Evolutionary conservation across 2,329 filamentous ascomycete species (phyloP).

Genomic region (Colletotrichum musicola): DNA sequence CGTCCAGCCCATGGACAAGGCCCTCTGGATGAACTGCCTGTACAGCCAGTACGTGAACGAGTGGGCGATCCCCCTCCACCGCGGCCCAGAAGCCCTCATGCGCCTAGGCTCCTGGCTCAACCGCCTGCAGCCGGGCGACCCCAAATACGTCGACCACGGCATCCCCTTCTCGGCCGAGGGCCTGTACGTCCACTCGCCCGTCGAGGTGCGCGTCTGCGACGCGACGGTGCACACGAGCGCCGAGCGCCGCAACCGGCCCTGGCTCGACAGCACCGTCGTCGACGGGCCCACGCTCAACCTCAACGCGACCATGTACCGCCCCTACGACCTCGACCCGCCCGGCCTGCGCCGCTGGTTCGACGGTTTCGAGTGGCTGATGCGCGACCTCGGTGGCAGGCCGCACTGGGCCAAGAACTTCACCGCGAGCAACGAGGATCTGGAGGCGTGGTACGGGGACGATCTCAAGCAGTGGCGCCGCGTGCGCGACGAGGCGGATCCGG

Average conservation of each 20-base stretch:
- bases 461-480: constrained; percentile 76
- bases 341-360: constrained; percentile 84
- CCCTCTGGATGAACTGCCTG: constrained; percentile 94
- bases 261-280: constrained; percentile 77
- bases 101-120: constrained; percentile 90
- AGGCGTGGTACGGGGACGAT: constrained; percentile 75
- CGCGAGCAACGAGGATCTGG: constrained; percentile 68
- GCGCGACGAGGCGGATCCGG: constrained; percentile 78
- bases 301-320: constrained; percentile 90
- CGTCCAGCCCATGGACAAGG: constrained; percentile 84
- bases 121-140: constrained; percentile 70
- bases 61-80: constrained; percentile 90
- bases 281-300: constrained; percentile 85
- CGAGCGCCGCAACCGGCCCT: constrained; percentile 51
- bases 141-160: constrained; percentile 71
- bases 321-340: constrained; percentile 82
- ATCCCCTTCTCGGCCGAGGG: constrained; percentile 85
- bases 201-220: constrained; percentile 90
- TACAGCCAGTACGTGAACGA: constrained; percentile 99
- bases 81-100: constrained; percentile 87
- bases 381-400: constrained; percentile 83
- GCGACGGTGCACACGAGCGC: constrained; percentile 60
- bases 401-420: constrained; percentile 96
- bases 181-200: constrained; percentile 89
- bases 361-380: constrained; percentile 93